Evolutionary conservation across 2,329 filamentous ascomycete species (phyloP), one percentile per base, ranked within the genome.

Genomic region (Fusarium miscanthi): DNA sequence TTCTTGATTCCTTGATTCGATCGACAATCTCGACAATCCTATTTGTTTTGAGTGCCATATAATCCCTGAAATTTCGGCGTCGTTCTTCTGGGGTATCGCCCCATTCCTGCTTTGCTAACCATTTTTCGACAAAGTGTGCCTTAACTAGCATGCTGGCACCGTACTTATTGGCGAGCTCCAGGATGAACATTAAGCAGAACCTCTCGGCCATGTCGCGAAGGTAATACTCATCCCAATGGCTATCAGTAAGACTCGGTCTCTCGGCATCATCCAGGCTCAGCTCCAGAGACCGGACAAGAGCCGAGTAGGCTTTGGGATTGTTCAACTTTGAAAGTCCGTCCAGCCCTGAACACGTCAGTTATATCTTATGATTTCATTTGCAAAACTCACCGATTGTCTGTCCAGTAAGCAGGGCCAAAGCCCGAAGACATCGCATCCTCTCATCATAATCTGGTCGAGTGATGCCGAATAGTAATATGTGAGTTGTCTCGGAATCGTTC

Each of bases 51-150:
- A 81, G 79, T 27, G 83, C 75, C 81, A 86, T 80, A 78, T 90
- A 88, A 35, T 84, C 80, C 27, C 80, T 80, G 75, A 91, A 92
- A 73, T 87, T 90, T 21, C 78, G 81, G n/a, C 82, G 82, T 43
- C 85, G 83, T 66, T 90, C 87, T 60, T 87, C 85, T 5, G 86
- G 81, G 3, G 81, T 81, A 23, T 85, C 82, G 25, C 92, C 92
- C 84, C 92, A 94, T 12, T 89, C 88, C 79, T 94, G 93, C 74
- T 88, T 90, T 38, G 85, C 87, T n/a, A 95, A 86, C 93, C 93
- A 95, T 62, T 88, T 89, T 67, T 91, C 90, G 42, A 95, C 86
- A 69, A 95, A 89, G 11, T 87, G 86, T 41, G 91, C 89, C 78
- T 89, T 85, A 61, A 91, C 82, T 23, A 94, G 81, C 59, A 86